phyloP scores from a whole-genome alignment of 352 stramenopile species.

The Globisporangium paddicum region DNA sequence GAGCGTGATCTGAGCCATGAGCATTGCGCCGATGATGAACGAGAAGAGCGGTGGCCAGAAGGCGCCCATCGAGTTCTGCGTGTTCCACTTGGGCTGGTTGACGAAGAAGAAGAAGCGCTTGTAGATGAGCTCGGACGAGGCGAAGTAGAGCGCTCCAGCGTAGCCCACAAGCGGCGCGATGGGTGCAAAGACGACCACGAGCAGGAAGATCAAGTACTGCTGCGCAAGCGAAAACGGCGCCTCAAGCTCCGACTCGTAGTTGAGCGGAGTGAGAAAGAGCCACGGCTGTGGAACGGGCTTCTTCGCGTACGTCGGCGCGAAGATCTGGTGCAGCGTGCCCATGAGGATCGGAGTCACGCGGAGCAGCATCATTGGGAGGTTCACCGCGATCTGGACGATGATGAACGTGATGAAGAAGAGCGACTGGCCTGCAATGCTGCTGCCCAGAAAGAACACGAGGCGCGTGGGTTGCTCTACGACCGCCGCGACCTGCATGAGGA shows the following conservation, averaged over 20 bases:
- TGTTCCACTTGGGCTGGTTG: slow-evolving; percentile 50
- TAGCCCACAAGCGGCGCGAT: slow-evolving; percentile 71
- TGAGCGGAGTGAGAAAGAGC: slow-evolving; percentile 52
- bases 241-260: slow-evolving; percentile 49
- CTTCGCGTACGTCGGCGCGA: slow-evolving; percentile 53
- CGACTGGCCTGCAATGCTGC: slow-evolving; percentile 68
- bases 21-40: slow-evolving; percentile 55
- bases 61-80: slow-evolving; percentile 49
- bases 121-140: slow-evolving; percentile 63
- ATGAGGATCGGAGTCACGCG: slow-evolving; percentile 45
- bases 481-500: slow-evolving; percentile 49
- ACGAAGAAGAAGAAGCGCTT: slow-evolving; percentile 68
- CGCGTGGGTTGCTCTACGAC: slow-evolving; percentile 56
- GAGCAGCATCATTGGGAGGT: slow-evolving; percentile 56
- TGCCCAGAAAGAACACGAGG: slow-evolving; percentile 66
- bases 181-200: slow-evolving; percentile 65
- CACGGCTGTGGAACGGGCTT: slow-evolving; percentile 38
- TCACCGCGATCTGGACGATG: slow-evolving; percentile 64
- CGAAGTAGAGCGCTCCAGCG: slow-evolving; percentile 60
- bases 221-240: slow-evolving; percentile 54
- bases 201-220: slow-evolving; percentile 68
- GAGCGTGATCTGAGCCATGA: slow-evolving; percentile 59
- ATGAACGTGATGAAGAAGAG: slow-evolving; percentile 81
- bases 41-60: slow-evolving; percentile 70
- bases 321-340: slow-evolving; percentile 32